Evolutionary conservation across 2,329 filamentous ascomycete genomes (phyloP), one percentile per base, ranked within the genome.

Genomic region (Colletotrichum falcatum): DNA sequence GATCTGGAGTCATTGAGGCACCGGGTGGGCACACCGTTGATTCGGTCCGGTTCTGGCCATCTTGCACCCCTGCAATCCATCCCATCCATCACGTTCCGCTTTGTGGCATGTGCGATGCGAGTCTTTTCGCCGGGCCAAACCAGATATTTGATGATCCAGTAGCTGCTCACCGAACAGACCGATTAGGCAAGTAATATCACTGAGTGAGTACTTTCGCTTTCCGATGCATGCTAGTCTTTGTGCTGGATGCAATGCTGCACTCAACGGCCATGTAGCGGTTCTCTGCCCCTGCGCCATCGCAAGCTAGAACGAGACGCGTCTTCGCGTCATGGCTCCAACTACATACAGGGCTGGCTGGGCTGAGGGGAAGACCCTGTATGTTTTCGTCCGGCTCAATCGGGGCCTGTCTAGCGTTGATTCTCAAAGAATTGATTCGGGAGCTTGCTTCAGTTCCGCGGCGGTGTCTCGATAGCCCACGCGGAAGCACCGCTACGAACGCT

Each of bases 381-480:
- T 58, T 58, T 39, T 20, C 30, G 30, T 16, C 44, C 33, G 30
- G 5, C 18, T n/a, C 14, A 28, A 8, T 23, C 20, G 44, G 14
- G 44, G 49, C 44, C 48, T 37, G n/a, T 8, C 23, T 49, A 33
- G 33, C 16, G 14, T 46, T 54, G 37, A 26, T 54, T 42, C 61
- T 60, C 30, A 55, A 55, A 60, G n/a, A n/a, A n/a, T n/a, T 48
- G 55, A 69, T 55, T 60, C 39, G 7, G 20, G 23, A 30, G 54
- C 59, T 67, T 26, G 12, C 46, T 30, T 39, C 39, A 20, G 37
- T 69, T 54, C 55, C 61, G 61, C 61, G 66, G 61, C 66, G 51
- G 30, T 63, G 2, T 28, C 1, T 35, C 20, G 18, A 23, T 20
- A 1, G 44, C 30, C 28, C 18, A 26, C 37, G 23, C 28, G 12